Base-by-base conservation (phyloP, 1,284 basidiomycete genomes). In the Pseudozyma tsukubaensis region DNA sequence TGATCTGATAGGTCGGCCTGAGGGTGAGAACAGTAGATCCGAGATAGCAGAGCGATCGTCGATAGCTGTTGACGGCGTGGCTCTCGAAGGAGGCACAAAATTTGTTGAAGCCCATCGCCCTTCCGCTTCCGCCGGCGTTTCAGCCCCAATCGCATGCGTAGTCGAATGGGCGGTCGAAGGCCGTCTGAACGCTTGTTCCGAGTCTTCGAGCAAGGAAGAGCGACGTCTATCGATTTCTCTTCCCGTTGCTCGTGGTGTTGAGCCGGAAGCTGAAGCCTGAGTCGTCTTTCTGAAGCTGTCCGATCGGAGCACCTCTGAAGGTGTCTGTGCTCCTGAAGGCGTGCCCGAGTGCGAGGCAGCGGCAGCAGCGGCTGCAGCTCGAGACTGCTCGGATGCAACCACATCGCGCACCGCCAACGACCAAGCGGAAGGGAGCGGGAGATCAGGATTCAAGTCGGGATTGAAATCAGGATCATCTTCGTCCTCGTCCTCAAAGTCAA, bases 391-490 rank as follows among this genome's bases (percentile, higher is more conserved):
- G 3, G 72, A 72, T n/a, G 62, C 66, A 12, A 72, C 74, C 12
- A 79, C 66, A 40, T 80, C 78, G 0, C 69, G 74, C n/a, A 80
- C 71, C 6, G 78, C 78, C 16, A 68, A 42, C 19, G 73, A 67
- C 78, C 78, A 80, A 14, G 78, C 78, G 3, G 74, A 67, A 10
- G 72, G 62, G 21, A 75, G 52, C 14, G 77, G 77, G 43, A 76
- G 62, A 24, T 75, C 61, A 7, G 72, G 68, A 24, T 75, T 75
- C 21, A 75, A 47, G 37, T 75, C 68, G 14, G 72, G 72, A 21
- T 75, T 75, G 54, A 78, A 78, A 53, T 78, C 76, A 1, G 76
- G 76, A 55, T 80, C 78, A 49, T 80, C 78, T 35, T 61, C 68
- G 29, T 80, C 78, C 45, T 80, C 78, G 7, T 79, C 78, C 34